Conservation (phyloP, 2,329 filamentous ascomycete species). For the Xylaria polymorpha region DNA sequence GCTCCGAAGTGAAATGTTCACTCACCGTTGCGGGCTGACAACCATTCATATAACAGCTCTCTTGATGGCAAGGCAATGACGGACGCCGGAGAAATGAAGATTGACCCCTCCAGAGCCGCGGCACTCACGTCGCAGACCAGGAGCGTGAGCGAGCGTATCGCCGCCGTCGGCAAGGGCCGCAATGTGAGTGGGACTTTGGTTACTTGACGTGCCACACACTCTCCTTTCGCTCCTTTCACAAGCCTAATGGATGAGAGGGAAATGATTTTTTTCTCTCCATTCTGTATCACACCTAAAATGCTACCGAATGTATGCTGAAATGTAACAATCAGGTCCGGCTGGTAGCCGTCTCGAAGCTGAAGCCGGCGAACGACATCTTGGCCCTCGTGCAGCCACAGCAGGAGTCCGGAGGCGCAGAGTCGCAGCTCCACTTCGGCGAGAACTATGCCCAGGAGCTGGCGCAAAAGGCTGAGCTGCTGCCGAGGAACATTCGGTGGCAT, state of each 20-base stretch:
- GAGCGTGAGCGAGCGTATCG: slow-evolving; percentile 68
- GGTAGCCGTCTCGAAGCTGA: slow-evolving; percentile 95
- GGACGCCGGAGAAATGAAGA: slow-evolving; percentile 66
- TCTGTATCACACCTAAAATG: background rate
- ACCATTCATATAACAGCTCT: background rate
- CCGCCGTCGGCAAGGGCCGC: slow-evolving; percentile 63
- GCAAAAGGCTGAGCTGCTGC: slow-evolving; percentile 85
- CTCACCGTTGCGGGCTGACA: background rate
- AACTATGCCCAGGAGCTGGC: slow-evolving; percentile 93
- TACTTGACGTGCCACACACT: background rate
- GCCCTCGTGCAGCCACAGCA: slow-evolving; percentile 73
- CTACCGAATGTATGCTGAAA: slow-evolving; percentile 22
- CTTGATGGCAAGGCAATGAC: slow-evolving; percentile 54
- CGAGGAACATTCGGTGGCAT: slow-evolving; percentile 85
- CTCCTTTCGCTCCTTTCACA: too few species aligned
- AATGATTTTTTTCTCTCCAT: background rate
- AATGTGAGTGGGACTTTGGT: slow-evolving; percentile 58
- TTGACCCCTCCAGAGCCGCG: slow-evolving; percentile 70
- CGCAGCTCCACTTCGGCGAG: slow-evolving; percentile 88
- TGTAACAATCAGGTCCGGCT: slow-evolving; percentile 72
- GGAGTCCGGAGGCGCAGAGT: slow-evolving; percentile 57
- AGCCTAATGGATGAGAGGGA: background rate
- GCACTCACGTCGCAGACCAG: slow-evolving; percentile 72
- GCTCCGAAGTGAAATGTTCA: slow-evolving; percentile 4
- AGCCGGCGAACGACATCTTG: slow-evolving; percentile 90